phyloP scores from a whole-genome alignment of 2,329 filamentous ascomycete genomes.

The Amesomyces nigricolor region DNA sequence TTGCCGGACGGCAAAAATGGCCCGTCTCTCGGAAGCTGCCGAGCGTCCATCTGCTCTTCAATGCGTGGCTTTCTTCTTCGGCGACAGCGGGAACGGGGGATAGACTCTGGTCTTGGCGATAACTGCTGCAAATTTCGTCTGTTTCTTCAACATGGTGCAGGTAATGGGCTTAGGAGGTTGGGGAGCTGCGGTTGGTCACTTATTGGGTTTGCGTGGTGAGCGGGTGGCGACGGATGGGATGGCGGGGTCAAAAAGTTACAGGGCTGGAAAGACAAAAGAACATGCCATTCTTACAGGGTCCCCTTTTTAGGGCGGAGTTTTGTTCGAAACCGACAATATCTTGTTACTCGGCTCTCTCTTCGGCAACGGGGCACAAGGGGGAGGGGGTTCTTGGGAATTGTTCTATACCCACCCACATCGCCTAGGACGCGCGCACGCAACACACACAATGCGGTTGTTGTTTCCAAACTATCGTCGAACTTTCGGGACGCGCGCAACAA shows the following conservation, averaged over 20 bases:
- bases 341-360: constrained; percentile 15
- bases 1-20: constrained; percentile 5
- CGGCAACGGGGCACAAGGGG: constrained; percentile 11
- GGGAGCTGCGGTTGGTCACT: constrained; percentile 27
- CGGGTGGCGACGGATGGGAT: constrained; percentile 28
- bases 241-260: constrained; percentile 35
- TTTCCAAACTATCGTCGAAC: constrained; percentile 16
- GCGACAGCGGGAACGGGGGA: constrained; percentile 40
- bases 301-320: constrained; percentile 27
- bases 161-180: constrained; percentile 34
- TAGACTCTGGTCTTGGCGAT: constrained; percentile 43
- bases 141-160: constrained; percentile 37
- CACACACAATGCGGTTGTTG: constrained; percentile 16
- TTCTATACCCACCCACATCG: constrained; percentile 11
- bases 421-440: constrained; percentile 7
- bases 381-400: constrained; percentile 4
- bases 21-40: constrained; percentile 3
- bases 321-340: constrained; percentile 26
- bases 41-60: constrained; percentile 16
- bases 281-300: constrained; percentile 29
- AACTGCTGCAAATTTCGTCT: constrained; percentile 38
- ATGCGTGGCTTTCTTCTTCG: constrained; percentile 27
- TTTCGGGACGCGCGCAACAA: constrained; percentile 12
- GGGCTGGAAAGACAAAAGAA: constrained; percentile 39
- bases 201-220: constrained; percentile 26